Evolutionary conservation across 306 rosid genomes (phyloP).

Genomic region (Fragaria vesca): DNA sequence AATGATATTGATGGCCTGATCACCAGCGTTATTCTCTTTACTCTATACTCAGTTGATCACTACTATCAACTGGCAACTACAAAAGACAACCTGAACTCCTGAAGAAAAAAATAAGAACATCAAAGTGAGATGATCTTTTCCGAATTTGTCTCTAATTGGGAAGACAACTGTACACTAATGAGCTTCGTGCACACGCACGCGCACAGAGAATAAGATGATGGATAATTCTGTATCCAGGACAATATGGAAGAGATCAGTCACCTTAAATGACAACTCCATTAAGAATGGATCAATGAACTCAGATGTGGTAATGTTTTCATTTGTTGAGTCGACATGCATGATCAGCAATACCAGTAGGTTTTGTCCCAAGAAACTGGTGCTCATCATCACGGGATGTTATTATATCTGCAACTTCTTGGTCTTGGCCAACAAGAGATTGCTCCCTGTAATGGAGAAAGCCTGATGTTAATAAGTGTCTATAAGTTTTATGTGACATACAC

Average conservation of each 20-base stretch:
- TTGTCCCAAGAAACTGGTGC: slow-evolving; percentile 21
- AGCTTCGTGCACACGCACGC: background rate
- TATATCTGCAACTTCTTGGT: slow-evolving; percentile 46
- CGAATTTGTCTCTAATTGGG: background rate
- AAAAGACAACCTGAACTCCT: background rate
- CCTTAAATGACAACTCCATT: slow-evolving; percentile 34
- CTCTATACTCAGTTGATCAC: background rate
- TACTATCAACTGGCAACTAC: slow-evolving; percentile 17
- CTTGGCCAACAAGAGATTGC: slow-evolving; percentile 79
- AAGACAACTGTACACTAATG: background rate
- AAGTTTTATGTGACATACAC: background rate
- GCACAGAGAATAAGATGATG: background rate
- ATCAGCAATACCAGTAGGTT: slow-evolving; percentile 26
- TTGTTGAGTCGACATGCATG: slow-evolving; percentile 29
- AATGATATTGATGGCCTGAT: background rate
- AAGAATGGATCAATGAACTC: slow-evolving; percentile 25
- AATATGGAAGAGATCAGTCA: slow-evolving; percentile 25
- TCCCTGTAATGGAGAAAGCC: slow-evolving; percentile 48
- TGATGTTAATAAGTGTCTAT: slow-evolving; percentile 21
- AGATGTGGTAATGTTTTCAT: slow-evolving; percentile 26
- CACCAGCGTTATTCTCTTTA: slow-evolving; percentile 12
- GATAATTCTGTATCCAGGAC: background rate
- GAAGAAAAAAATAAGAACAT: background rate
- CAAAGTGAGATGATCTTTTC: background rate
- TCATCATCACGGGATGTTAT: slow-evolving; percentile 46